A percentile compares a stretch with the other conserved stretches of the same genome.
phyloP scores from a whole-genome alignment of 768 basidiomycete genomes.

The Suillus luteus region DNA sequence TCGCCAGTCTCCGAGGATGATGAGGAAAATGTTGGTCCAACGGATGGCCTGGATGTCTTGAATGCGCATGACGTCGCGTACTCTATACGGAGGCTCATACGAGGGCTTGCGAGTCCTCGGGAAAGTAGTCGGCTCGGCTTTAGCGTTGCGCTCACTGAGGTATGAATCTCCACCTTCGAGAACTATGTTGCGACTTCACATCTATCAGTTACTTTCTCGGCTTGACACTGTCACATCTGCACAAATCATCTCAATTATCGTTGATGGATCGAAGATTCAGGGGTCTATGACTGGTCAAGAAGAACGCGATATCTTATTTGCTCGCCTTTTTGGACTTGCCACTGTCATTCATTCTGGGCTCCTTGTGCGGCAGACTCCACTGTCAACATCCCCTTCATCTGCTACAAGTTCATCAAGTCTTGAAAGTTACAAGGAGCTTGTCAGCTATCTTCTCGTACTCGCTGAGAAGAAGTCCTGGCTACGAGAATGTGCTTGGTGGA shows the following conservation, averaged over 20 bases:
- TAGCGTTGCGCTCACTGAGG: constrained; percentile 94
- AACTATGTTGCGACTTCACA: constrained; percentile 1
- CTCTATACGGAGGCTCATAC: constrained; percentile 81
- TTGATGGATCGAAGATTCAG: constrained; percentile 68
- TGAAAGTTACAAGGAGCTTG: constrained; percentile 56
- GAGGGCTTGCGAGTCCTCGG: constrained; percentile 88
- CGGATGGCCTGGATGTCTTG: constrained; percentile 57
- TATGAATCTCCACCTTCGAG: constrained; percentile 38
- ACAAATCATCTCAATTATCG: constrained; percentile 75
- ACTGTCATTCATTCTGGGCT: constrained; percentile 85
- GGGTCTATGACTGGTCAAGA: constrained; percentile 87
- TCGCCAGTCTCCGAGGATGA: constrained; percentile 38
- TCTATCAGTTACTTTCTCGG: constrained; percentile 69
- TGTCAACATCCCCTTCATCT: constrained; percentile 55
- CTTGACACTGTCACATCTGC: constrained; percentile 75
- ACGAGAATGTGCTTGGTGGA: constrained; percentile 89
- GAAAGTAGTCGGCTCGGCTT: constrained; percentile 95
- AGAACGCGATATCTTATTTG: constrained; percentile 90
- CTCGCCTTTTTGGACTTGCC: constrained; percentile 87
- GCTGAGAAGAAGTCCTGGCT: constrained; percentile 90
- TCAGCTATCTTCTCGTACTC: constrained; percentile 63
- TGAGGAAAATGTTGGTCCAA: constrained; percentile 42
- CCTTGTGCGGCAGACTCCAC: constrained; percentile 60
- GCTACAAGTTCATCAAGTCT: constrained; percentile 56
- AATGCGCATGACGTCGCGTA: constrained; percentile 94